A percentile compares a stretch with the other conserved stretches of the same genome.
phyloP scores from a whole-genome alignment of 805 yeast genomes.

The Ogataea allantospora region DNA sequence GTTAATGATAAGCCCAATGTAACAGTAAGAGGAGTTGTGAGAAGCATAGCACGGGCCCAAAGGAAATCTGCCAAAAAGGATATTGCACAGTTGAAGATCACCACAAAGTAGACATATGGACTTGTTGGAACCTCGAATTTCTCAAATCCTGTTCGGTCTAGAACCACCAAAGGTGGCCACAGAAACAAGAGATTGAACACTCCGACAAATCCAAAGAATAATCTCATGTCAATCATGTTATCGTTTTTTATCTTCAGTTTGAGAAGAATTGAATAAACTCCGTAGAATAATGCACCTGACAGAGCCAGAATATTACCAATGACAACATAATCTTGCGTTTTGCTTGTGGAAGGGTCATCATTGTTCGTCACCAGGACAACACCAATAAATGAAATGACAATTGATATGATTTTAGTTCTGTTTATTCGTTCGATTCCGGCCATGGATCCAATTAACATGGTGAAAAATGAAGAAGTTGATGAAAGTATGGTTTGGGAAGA shows the following conservation, averaged over 20 bases:
- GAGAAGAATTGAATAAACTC: conserved; percentile 82
- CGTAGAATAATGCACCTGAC: conserved; percentile 85
- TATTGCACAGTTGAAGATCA: conserved; percentile 65
- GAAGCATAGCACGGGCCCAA: conserved; percentile 93
- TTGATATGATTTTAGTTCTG: conserved; percentile 62
- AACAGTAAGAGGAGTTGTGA: conserved; percentile 92
- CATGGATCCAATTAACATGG: conserved; percentile 75
- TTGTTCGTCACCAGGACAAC: conserved; percentile 74
- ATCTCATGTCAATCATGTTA: conserved; percentile 72
- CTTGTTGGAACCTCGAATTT: conserved; percentile 67
- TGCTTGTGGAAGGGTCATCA: conserved; percentile 46
- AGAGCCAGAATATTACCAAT: conserved; percentile 81
- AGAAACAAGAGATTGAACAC: conserved; percentile 67
- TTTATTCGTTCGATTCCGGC: conserved; percentile 71
- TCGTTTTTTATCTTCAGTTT: conserved; percentile 74
- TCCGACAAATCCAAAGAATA: conserved; percentile 95
- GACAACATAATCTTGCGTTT: conserved; percentile 29
- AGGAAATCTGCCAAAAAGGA: conserved; percentile 88
- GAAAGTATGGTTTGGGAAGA: conserved; percentile 92
- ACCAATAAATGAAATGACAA: conserved; percentile 71
- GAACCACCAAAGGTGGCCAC: conserved; percentile 78
- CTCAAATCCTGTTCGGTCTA: conserved; percentile 67
- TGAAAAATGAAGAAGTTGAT: conserved; percentile 91
- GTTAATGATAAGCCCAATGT: conserved; percentile 93
- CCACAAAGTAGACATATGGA: conserved; percentile 47